A percentile compares a stretch with the other conserved stretches of the same genome.
These are phyloP conservation scores for Umbelopsis vinacea DNA, from an alignment of 192 early-diverging fungal genomes.

Conservation along the genomic window DNA sequence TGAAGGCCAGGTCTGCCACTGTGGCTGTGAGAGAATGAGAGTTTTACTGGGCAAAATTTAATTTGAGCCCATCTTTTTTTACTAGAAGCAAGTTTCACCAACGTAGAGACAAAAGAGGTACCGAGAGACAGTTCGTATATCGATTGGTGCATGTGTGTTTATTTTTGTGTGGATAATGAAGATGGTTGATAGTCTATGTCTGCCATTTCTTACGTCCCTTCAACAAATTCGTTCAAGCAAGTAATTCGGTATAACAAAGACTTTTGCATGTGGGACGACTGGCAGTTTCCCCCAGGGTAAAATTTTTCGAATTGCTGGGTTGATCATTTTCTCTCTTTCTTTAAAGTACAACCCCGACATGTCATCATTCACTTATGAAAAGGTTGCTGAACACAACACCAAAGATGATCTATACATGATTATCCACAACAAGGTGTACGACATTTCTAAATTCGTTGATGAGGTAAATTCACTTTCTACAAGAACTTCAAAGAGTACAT, in stretches of 20 bases:
- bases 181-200: no score
- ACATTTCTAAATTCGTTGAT: constrained; percentile 79
- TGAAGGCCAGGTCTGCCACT: neutral
- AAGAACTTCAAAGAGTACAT: neutral
- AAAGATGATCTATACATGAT: constrained; percentile 81
- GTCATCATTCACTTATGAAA: constrained; percentile 17
- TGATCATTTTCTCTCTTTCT: neutral
- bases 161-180: no score
- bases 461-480: constrained; percentile 49
- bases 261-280: no score
- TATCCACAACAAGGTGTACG: constrained; percentile 79
- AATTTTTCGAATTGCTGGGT: neutral
- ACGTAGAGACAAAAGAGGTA: no score
- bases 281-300: neutral
- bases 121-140: no score
- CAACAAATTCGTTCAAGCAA: no score
- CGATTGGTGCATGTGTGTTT: no score
- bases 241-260: no score
- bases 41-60: constrained; percentile 14
- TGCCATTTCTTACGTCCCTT: no score
- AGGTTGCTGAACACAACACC: constrained; percentile 71
- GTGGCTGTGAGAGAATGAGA: neutral
- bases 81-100: neutral
- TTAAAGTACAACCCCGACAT: constrained; percentile 16
- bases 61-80: neutral